phyloP scores from a whole-genome alignment of 2,329 filamentous ascomycete genomes.

The Botrytis sinoallii region DNA sequence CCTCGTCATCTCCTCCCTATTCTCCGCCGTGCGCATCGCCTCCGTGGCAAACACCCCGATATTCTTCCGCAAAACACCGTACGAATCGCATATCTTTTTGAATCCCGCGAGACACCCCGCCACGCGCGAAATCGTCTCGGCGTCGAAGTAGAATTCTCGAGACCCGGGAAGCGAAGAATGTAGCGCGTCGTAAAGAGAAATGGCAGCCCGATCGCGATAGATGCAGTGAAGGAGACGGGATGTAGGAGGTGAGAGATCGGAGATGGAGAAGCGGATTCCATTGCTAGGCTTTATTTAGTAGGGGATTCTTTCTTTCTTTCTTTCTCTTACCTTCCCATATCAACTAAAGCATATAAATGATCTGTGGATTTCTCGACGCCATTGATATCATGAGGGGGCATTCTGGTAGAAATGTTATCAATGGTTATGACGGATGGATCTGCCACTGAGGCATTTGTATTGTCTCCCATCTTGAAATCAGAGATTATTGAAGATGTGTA shows the following conservation, averaged over 20 bases:
- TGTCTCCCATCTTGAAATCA: background rate
- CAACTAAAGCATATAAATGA: constrained; percentile 37
- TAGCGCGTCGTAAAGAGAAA: constrained; percentile 83
- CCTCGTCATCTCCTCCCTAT: constrained; percentile 64
- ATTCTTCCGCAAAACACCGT: constrained; percentile 61
- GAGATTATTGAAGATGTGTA: background rate
- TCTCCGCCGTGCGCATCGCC: constrained; percentile 77
- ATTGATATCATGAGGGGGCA: constrained; percentile 29
- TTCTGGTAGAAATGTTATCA: constrained; percentile 33
- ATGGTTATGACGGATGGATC: constrained; percentile 31
- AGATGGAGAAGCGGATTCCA: constrained; percentile 89
- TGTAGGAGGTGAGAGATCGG: constrained; percentile 68
- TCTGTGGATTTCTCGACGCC: constrained; percentile 16
- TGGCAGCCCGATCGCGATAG: constrained; percentile 73
- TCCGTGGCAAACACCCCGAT: constrained; percentile 82
- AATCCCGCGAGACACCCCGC: constrained; percentile 67
- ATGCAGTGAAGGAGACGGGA: constrained; percentile 73
- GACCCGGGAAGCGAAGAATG: constrained; percentile 47
- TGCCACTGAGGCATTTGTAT: background rate
- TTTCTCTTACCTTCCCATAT: constrained; percentile 38
- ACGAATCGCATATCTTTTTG: constrained; percentile 65
- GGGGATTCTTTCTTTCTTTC: background rate
- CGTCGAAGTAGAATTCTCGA: constrained; percentile 44
- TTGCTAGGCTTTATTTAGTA: constrained; percentile 55
- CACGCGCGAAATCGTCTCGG: constrained; percentile 62